Conservation (phyloP, 2,329 filamentous ascomycete species). For the Fusarium humuli region DNA sequence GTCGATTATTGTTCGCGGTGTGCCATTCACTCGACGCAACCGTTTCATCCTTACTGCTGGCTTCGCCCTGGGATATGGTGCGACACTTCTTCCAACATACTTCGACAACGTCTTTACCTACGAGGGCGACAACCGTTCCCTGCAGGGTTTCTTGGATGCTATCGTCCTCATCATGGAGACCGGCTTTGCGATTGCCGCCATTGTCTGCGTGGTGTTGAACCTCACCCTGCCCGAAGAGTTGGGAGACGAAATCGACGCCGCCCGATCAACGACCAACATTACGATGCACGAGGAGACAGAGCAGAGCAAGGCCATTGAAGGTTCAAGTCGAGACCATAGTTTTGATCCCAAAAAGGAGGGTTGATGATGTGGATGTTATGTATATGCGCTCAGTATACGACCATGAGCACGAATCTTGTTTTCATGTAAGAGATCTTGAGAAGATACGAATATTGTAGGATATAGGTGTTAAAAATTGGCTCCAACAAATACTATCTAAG, state of each 20-base stretch:
- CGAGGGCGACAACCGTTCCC: conserved; percentile 71
- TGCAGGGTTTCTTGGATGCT: conserved; percentile 80
- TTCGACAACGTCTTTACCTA: conserved; percentile 81
- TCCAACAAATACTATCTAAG: not conserved
- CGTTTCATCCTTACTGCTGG: conserved; percentile 84
- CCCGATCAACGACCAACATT: conserved; percentile 34
- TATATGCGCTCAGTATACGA: not conserved
- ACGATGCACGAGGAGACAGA: conserved; percentile 24
- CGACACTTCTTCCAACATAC: conserved; percentile 74
- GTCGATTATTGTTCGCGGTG: conserved; percentile 75
- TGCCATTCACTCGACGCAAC: conserved; percentile 81
- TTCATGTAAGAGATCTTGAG: not conserved
- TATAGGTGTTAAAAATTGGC: not conserved
- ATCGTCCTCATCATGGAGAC: conserved; percentile 79
- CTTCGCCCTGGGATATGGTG: conserved; percentile 78
- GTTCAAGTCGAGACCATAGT: conserved; percentile 41
- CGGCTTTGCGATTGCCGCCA: conserved; percentile 79
- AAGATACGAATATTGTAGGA: not conserved
- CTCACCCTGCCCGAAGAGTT: conserved; percentile 78
- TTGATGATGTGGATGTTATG: not conserved
- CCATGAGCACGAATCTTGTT: not conserved
- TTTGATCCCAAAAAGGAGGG: conserved; percentile 37
- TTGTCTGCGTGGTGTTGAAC: conserved; percentile 80
- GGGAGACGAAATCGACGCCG: conserved; percentile 64
- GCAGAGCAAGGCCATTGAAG: conserved; percentile 16